These are phyloP conservation scores for Achaetomium macrosporum DNA, from an alignment of 2,329 filamentous ascomycete species.

Conservation along the genomic window DNA sequence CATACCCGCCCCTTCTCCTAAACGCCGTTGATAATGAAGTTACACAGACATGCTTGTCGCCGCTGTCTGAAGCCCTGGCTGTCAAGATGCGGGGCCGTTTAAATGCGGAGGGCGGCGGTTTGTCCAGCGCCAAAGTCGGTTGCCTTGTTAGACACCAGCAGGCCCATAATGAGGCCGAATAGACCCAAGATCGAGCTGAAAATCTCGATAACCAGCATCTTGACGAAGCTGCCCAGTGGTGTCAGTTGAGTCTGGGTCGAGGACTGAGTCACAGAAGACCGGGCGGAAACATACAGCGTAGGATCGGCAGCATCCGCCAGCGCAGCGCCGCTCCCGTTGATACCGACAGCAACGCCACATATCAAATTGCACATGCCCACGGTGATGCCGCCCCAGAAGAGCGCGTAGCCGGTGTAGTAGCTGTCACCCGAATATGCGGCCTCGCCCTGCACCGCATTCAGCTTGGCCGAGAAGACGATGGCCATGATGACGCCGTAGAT, in stretches of 20 bases:
- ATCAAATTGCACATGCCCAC: constrained; percentile 95
- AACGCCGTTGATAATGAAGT: constrained; percentile 25
- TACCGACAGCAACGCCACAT: constrained; percentile 93
- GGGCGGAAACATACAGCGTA: constrained; percentile 60
- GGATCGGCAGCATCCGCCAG: constrained; percentile 92
- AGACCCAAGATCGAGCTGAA: constrained; percentile 96
- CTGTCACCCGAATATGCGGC: constrained; percentile 67
- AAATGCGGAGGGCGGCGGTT: background rate
- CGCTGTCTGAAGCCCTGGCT: constrained; percentile 19
- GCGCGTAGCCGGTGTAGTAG: constrained; percentile 89
- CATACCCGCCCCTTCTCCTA: constrained; percentile 20
- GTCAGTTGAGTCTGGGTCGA: constrained; percentile 21
- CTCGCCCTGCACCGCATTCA: constrained; percentile 59
- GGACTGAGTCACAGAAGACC: background rate
- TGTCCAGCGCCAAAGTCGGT: constrained; percentile 55
- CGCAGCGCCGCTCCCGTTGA: constrained; percentile 95
- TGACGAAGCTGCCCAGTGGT: constrained; percentile 68
- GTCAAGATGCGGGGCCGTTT: background rate
- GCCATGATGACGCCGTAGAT: constrained; percentile 99
- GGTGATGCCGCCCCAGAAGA: constrained; percentile 94
- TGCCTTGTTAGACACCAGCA: constrained; percentile 82
- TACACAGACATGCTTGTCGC: constrained; percentile 22
- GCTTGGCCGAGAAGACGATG: constrained; percentile 92
- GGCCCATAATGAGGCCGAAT: constrained; percentile 91
- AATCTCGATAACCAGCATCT: constrained; percentile 98